Evolutionary conservation across 1,284 basidiomycete genomes (phyloP).

Genomic region (Porodaedalea pini): DNA sequence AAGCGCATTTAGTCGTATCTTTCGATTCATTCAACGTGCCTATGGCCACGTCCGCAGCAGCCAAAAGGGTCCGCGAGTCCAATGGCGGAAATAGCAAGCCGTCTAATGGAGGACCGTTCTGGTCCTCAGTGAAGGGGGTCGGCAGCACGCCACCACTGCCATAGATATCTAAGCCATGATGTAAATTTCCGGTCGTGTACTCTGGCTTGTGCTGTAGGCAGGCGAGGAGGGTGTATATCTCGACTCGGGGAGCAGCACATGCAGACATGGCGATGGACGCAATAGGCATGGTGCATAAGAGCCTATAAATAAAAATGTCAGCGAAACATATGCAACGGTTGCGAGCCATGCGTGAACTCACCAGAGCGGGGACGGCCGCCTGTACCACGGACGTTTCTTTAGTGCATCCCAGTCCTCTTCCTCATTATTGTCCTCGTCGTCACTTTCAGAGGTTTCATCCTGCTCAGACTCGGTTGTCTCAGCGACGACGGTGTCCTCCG

Average conservation of each 20-base stretch:
- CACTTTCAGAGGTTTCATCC: slow-evolving; percentile 23
- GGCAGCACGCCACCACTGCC: not conserved
- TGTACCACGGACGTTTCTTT: slow-evolving; percentile 59
- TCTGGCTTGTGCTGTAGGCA: slow-evolving; percentile 54
- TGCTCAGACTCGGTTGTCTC: slow-evolving; percentile 17
- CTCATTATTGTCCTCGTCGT: slow-evolving; percentile 28
- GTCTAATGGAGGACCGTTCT: not conserved
- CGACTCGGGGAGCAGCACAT: slow-evolving; percentile 61
- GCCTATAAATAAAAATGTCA: slow-evolving; percentile 38
- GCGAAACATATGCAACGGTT: not conserved
- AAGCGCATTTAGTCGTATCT: slow-evolving; percentile 43
- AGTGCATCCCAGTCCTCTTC: slow-evolving; percentile 30
- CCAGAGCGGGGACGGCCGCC: slow-evolving; percentile 65
- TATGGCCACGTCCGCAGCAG: slow-evolving; percentile 9
- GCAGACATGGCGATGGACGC: slow-evolving; percentile 49
- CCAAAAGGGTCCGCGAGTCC: not conserved
- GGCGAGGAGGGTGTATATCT: slow-evolving; percentile 56
- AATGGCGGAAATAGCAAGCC: not conserved
- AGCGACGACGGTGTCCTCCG: slow-evolving; percentile 14
- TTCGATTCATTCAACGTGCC: not conserved
- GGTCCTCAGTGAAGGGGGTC: not conserved
- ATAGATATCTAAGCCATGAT: not conserved
- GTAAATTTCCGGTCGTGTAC: slow-evolving; percentile 29
- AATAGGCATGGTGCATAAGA: slow-evolving; percentile 51
- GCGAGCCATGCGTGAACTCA: slow-evolving; percentile 32